These are phyloP conservation scores for Retiboletus flavoniger DNA, from an alignment of 1,284 basidiomycete species.

Conservation along the genomic window DNA sequence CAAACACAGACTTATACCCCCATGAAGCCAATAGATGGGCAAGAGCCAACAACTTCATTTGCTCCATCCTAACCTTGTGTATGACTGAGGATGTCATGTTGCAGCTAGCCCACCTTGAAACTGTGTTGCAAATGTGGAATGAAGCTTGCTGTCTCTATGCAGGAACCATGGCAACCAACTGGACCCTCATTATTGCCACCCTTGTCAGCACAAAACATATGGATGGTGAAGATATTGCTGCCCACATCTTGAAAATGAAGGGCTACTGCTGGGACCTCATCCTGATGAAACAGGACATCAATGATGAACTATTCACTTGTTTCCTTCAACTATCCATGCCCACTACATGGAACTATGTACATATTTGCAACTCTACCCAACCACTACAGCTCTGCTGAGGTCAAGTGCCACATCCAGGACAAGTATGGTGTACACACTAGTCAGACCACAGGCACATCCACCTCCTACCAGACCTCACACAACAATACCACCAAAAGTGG, in stretches of 20 bases:
- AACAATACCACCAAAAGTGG: too few species aligned
- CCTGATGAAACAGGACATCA: not conserved
- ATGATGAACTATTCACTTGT: constrained; percentile 2
- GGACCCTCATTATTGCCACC: not conserved
- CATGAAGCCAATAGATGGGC: not conserved
- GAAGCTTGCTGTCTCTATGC: not conserved
- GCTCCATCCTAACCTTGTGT: not conserved
- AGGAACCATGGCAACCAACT: constrained; percentile 1
- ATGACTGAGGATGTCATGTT: constrained; percentile 5
- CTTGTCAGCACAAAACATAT: not conserved
- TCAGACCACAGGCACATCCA: not conserved
- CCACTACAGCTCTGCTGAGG: not conserved
- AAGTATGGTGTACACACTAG: not conserved
- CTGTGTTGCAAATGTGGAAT: not conserved
- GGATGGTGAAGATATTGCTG: not conserved
- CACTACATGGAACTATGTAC: constrained; percentile 2
- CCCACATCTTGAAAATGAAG: constrained; percentile 10
- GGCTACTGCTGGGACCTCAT: not conserved
- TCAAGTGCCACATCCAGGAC: constrained; percentile 1
- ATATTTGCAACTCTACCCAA: constrained; percentile 3
- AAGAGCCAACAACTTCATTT: constrained; percentile 3
- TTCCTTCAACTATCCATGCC: constrained; percentile 15
- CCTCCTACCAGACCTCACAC: too few species aligned
- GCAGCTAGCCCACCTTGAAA: not conserved
- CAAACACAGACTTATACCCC: too few species aligned